These are phyloP conservation scores for Colletotrichum truncatum DNA, from an alignment of 2,329 filamentous ascomycete genomes.

Conservation along the genomic window DNA sequence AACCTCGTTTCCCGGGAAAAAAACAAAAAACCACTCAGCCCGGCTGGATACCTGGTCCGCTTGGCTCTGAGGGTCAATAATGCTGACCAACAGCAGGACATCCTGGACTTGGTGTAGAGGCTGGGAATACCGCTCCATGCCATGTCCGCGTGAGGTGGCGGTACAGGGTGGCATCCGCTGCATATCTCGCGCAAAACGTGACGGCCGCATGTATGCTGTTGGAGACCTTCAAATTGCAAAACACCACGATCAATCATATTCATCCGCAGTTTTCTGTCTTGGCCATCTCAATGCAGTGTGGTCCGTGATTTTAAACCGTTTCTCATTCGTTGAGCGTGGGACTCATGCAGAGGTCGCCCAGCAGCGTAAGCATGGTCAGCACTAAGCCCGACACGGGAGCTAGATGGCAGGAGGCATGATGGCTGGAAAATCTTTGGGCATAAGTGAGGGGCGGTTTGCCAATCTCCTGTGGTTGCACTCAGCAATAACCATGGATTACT, in stretches of 20 bases:
- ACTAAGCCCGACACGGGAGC: constrained; percentile 22
- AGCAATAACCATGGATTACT: not conserved
- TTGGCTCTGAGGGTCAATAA: not conserved
- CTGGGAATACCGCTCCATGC: not conserved
- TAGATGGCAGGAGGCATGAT: constrained; percentile 3
- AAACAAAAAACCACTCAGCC: not conserved
- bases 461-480: not conserved
- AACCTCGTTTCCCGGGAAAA: not conserved
- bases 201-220: not conserved
- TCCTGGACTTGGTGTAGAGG: not conserved
- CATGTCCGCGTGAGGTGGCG: not conserved
- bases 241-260: not conserved
- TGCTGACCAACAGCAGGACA: not conserved
- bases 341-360: constrained; percentile 13
- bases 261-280: not conserved
- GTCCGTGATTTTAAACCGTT: not conserved
- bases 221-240: not conserved
- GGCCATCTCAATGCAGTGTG: constrained; percentile 8
- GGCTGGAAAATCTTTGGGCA: constrained; percentile 3
- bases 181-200: constrained; percentile 11
- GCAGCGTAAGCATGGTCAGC: constrained; percentile 23
- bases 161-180: constrained; percentile 8
- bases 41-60: not conserved
- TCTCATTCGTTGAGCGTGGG: constrained; percentile 8
- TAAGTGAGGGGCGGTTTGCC: not conserved